Evolutionary conservation across 1,284 basidiomycete species (phyloP).

Genomic region (Coniophora puteana): DNA sequence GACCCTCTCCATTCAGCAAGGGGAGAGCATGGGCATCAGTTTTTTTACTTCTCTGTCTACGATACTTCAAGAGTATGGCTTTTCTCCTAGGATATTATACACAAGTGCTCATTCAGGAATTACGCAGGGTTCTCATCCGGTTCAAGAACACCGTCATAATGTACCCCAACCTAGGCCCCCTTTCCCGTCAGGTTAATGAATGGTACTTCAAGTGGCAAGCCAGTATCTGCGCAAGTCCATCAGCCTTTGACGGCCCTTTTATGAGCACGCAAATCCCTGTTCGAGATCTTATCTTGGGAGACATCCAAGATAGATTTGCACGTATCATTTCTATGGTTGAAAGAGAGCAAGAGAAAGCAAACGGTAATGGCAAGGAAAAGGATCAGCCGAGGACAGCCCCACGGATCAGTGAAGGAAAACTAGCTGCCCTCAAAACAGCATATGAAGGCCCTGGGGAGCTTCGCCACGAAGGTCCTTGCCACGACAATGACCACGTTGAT

Average conservation of each 20-base stretch:
- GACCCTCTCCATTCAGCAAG: too few species aligned
- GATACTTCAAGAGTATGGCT: constrained; percentile 53
- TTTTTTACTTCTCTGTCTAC: too few species aligned
- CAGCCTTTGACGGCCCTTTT: constrained; percentile 34
- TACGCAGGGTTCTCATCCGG: constrained; percentile 48
- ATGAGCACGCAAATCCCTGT: constrained; percentile 20
- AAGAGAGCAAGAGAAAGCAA: constrained; percentile 25
- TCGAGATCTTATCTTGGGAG: constrained; percentile 34
- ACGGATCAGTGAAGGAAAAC: constrained; percentile 26
- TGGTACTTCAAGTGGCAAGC: constrained; percentile 48
- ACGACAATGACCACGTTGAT: constrained; percentile 60
- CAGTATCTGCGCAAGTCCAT: constrained; percentile 32
- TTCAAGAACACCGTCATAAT: constrained; percentile 52
- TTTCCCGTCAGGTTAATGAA: constrained; percentile 38
- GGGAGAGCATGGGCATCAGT: too few species aligned
- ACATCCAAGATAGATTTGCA: constrained; percentile 36
- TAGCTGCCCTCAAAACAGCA: constrained; percentile 34
- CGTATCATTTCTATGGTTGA: constrained; percentile 43
- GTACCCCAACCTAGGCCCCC: constrained; percentile 40
- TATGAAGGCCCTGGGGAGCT: constrained; percentile 55
- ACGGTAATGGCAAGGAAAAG: constrained; percentile 12
- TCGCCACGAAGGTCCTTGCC: constrained; percentile 48
- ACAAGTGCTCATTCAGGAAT: constrained; percentile 1
- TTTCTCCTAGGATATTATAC: too few species aligned
- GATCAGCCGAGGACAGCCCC: constrained; percentile 3